Evolutionary conservation across 192 early-diverging fungal species (phyloP), one percentile per base, ranked within the genome.

Genomic region (Coemansia sp.): DNA sequence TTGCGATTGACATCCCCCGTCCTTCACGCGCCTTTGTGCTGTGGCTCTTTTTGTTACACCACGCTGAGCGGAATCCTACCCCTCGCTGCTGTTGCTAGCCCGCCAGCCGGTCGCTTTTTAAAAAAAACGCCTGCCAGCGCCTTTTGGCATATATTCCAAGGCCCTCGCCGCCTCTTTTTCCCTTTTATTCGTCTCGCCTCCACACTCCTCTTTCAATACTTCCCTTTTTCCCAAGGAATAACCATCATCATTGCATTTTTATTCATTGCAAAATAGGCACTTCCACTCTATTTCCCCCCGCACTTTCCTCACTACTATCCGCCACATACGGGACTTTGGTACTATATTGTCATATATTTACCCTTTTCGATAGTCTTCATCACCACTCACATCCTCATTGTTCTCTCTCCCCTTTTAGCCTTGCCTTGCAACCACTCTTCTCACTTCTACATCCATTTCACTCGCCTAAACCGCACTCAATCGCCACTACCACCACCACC

Each of bases 231-330:
- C 53, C 53, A 56, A 56, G 58, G 20, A 27, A 19, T 27, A 59
- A 6, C 37, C 58, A 59, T 24, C 39, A 41, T 59, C 58, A 59
- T 59, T 41, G 35, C 39, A 59, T 59, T 41, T 20, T n/a, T 41
- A 37, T 38, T 56, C 53, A 56, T 56, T 56, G 53, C 53, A 56
- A 56, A 56, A 49, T 49, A 56, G 53, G 53, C 53, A 29, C 53
- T 56, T 35, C 53, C 53, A 35, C 53, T 56, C 53, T 35, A 29
- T 35, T 56, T 35, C 27, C 29, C n/a, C 53, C 53, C 31, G 27
- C 31, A 35, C n/a, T 56, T 35, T 35, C 31, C 22, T 56, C 17
- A 15, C 31, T 35, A 0, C 17, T 19, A 24, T 10, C 38, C 25
- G 14, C n/a, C 31, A 7, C 53, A 35, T 45, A 17, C 42, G 42